Evolutionary conservation across 805 yeast species (phyloP).

Genomic region (Wickerhamiella occidentalis): DNA sequence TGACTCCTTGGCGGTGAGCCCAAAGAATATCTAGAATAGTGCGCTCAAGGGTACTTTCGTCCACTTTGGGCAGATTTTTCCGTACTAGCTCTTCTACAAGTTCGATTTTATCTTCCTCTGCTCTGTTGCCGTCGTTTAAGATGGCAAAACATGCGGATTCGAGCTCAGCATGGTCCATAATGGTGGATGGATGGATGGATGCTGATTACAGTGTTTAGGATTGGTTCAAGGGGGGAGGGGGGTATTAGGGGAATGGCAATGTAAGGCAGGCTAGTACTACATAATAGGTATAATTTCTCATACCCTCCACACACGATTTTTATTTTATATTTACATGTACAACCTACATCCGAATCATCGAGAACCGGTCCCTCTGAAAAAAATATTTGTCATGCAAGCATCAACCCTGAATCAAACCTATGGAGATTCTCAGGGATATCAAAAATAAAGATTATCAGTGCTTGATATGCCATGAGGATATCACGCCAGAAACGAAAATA

Average conservation of each 20-base stretch:
- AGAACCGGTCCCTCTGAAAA: background rate
- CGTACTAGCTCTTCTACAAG: conserved; percentile 29
- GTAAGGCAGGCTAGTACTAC: too few relatives aligned
- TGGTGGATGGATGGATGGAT: too few relatives aligned
- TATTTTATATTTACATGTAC: background rate
- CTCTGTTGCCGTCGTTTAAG: conserved; percentile 24
- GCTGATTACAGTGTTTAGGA: background rate
- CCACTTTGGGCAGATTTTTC: conserved; percentile 15
- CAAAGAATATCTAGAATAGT: conserved; percentile 33
- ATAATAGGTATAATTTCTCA: too few relatives aligned
- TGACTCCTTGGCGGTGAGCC: conserved; percentile 29
- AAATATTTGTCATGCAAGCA: background rate
- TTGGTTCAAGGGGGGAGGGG: background rate
- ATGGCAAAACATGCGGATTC: conserved; percentile 24
- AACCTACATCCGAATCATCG: background rate
- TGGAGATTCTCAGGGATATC: conserved; percentile 38
- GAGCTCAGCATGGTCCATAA: background rate
- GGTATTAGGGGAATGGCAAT: too few relatives aligned
- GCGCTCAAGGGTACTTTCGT: conserved; percentile 26
- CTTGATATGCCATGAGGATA: conserved; percentile 76
- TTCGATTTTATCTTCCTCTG: conserved; percentile 34
- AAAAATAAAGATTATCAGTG: conserved; percentile 64
- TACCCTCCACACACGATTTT: too few relatives aligned
- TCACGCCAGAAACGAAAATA: conserved; percentile 49
- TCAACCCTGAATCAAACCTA: background rate